Conservation (phyloP, 495 filamentous ascomycete species). For the Margaritispora aquatica region DNA sequence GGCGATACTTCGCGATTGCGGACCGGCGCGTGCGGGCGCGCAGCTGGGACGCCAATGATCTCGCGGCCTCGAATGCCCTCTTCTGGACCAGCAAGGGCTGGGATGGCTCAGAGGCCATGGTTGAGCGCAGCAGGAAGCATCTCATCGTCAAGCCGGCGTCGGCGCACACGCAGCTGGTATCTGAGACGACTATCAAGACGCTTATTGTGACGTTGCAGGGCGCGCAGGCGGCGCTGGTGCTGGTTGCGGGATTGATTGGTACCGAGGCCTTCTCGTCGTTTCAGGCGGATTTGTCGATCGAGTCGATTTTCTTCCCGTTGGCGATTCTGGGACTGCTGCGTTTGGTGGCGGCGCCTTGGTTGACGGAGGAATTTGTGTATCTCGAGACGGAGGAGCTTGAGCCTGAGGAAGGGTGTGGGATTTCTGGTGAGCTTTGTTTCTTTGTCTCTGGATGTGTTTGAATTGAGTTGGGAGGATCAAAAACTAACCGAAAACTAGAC, state of each 20-base stretch:
- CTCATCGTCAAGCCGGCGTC: conserved; percentile 15
- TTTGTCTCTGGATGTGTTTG: background rate
- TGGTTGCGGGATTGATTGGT: background rate
- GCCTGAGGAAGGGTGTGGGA: background rate
- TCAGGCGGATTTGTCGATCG: conserved; percentile 9
- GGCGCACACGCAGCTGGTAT: background rate
- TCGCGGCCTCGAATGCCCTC: conserved; percentile 26
- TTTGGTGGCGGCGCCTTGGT: conserved; percentile 5
- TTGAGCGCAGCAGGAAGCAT: conserved; percentile 11
- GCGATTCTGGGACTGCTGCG: conserved; percentile 11
- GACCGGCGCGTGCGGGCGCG: conserved; percentile 26
- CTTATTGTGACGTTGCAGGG: conserved; percentile 5
- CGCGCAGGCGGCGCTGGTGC: background rate
- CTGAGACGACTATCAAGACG: background rate
- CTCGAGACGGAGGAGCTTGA: background rate
- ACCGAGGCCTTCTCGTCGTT: background rate
- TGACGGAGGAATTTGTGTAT: conserved; percentile 10
- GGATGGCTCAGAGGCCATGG: conserved; percentile 29
- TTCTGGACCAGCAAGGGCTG: conserved; percentile 29
- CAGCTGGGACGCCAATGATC: conserved; percentile 17
- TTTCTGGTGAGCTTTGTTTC: background rate
- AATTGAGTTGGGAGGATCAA: background rate
- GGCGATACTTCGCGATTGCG: conserved; percentile 29
- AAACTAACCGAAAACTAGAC: no score
- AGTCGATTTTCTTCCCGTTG: conserved; percentile 9